Percentiles rank a stretch among this genome's conserved stretches.
Conservation (phyloP, 2,329 filamentous ascomycete genomes). For the Microascus cirrosus region DNA sequence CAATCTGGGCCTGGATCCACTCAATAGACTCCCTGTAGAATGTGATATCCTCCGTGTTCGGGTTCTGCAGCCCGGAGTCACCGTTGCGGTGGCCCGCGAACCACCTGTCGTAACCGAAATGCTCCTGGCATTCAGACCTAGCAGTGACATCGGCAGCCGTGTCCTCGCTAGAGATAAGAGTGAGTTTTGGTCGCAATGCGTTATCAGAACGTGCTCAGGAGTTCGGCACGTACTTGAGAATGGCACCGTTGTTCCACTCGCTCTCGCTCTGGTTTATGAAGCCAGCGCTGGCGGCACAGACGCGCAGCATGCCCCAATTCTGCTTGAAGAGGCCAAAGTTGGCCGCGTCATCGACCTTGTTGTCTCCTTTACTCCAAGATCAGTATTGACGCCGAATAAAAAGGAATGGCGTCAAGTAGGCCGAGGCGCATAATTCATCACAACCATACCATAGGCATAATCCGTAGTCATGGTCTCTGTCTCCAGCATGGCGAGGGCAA, state of each 20-base stretch:
- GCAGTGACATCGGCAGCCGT: constrained; percentile 7
- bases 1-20: constrained; percentile 9
- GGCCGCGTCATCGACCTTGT: constrained; percentile 15
- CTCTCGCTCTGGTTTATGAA: constrained; percentile 11
- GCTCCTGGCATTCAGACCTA: constrained; percentile 9
- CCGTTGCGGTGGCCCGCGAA: constrained; percentile 10
- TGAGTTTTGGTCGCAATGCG: neutral
- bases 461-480: neutral
- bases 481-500: neutral
- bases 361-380: constrained; percentile 11
- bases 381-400: neutral
- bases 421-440: neutral
- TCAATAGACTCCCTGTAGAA: constrained; percentile 7
- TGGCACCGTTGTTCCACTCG: constrained; percentile 14
- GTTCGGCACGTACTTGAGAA: constrained; percentile 13
- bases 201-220: neutral
- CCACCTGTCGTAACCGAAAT: constrained; percentile 9
- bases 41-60: constrained; percentile 7
- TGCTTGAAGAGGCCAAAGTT: constrained; percentile 21
- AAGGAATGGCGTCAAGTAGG: neutral
- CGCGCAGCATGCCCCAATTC: constrained; percentile 17
- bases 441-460: neutral
- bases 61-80: constrained; percentile 8
- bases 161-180: constrained; percentile 5
- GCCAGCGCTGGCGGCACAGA: constrained; percentile 11